These are phyloP conservation scores for Litchi chinensis DNA, from an alignment of 345 rosid genomes.

Conservation along the genomic window DNA sequence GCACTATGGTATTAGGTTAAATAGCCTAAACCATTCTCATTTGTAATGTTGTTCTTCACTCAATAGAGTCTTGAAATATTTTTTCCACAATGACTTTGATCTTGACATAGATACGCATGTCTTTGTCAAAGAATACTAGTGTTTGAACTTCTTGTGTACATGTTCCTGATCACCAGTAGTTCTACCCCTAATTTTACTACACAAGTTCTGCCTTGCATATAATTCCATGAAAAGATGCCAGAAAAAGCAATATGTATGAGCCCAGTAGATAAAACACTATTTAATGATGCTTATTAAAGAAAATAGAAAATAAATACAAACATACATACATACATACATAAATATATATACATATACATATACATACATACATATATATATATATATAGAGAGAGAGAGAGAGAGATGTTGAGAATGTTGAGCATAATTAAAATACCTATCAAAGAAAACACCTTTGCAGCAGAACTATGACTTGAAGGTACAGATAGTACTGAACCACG, in stretches of 20 bases:
- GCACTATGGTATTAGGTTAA: too few relatives aligned
- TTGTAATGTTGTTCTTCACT: too few relatives aligned
- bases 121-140: too few relatives aligned
- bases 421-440: slow-evolving; percentile 48
- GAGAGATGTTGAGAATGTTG: background rate
- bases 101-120: too few relatives aligned
- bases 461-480: slow-evolving; percentile 67
- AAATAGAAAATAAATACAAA: background rate
- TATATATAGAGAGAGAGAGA: too few relatives aligned
- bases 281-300: background rate
- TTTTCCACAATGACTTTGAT: too few relatives aligned
- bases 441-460: slow-evolving; percentile 85
- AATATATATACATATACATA: too few relatives aligned
- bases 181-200: background rate
- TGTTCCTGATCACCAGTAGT: background rate
- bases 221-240: background rate
- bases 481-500: slow-evolving; percentile 69
- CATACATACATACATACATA: too few relatives aligned
- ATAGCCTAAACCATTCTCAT: too few relatives aligned
- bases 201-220: background rate
- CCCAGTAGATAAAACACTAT: background rate
- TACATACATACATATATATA: too few relatives aligned
- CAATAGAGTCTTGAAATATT: too few relatives aligned
- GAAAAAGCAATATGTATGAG: slow-evolving; percentile 10
- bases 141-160: too few relatives aligned